A percentile compares a stretch with the other conserved stretches of the same genome.
Evolutionary conservation across 1,284 basidiomycete genomes (phyloP).

Genomic region (Phaffia rhodozyma): DNA sequence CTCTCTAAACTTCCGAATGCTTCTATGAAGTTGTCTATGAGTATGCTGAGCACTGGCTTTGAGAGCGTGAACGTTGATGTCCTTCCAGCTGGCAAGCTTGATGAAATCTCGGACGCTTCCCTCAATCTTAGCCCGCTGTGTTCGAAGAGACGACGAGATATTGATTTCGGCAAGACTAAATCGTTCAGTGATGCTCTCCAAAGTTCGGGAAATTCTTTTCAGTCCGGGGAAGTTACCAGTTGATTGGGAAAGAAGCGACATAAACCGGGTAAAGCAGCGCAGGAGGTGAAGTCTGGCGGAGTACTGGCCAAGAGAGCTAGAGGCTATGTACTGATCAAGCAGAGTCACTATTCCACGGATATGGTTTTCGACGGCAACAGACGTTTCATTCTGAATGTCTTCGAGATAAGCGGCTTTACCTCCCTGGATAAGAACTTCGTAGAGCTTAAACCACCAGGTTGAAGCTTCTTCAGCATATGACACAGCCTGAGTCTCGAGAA

Average conservation of each 20-base stretch:
- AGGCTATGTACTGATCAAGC: conserved; percentile 65
- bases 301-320: conserved; percentile 77
- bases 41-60: conserved; percentile 83
- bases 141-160: conserved; percentile 44
- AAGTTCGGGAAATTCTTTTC: conserved; percentile 42
- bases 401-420: conserved; percentile 41
- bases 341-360: conserved; percentile 61
- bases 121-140: conserved; percentile 57
- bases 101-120: conserved; percentile 74
- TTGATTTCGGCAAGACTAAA: conserved; percentile 52
- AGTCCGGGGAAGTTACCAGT: conserved; percentile 16
- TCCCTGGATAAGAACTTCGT: conserved; percentile 64
- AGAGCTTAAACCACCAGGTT: conserved; percentile 87
- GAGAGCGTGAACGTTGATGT: conserved; percentile 88
- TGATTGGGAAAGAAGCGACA: conserved; percentile 31
- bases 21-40: conserved; percentile 84
- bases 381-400: conserved; percentile 28
- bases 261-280: conserved; percentile 51
- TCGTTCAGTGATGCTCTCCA: conserved; percentile 55
- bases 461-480: conserved; percentile 52
- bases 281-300: conserved; percentile 57
- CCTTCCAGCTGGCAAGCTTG: conserved; percentile 96
- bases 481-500: conserved; percentile 60
- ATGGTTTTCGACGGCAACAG: conserved; percentile 41
- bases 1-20: conserved; percentile 84